A percentile compares a stretch with the other conserved stretches of the same genome.
Evolutionary conservation across 75 land plant species (phyloP).

Genomic region (Ceratopteris richardii): DNA sequence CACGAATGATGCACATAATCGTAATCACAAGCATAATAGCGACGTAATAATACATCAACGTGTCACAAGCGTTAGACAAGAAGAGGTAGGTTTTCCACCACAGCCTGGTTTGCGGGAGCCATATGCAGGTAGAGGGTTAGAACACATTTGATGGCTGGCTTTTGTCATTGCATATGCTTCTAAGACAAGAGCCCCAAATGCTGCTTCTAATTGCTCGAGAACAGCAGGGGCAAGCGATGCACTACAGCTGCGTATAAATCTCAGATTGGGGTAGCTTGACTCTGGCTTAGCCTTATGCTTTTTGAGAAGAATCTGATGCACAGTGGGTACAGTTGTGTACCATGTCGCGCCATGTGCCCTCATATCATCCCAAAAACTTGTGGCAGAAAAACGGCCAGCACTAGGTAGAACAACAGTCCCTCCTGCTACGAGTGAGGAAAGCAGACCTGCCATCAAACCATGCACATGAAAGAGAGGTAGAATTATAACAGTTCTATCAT

Average conservation of each 20-base stretch:
- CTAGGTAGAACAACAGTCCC: constrained; percentile 75
- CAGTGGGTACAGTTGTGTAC: constrained; percentile 97
- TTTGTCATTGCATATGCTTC: no score
- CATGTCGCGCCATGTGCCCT: constrained; percentile 51
- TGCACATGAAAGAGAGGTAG: constrained; percentile 94
- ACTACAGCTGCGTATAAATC: no score
- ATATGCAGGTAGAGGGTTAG: no score
- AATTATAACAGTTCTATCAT: constrained; percentile 74
- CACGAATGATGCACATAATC: no score
- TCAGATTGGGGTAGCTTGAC: no score
- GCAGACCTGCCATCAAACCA: constrained; percentile 64
- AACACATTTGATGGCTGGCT: no score
- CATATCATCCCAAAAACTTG: constrained; percentile 87
- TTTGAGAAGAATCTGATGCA: constrained; percentile 75
- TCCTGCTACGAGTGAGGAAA: constrained; percentile 60
- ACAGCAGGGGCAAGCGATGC: no score
- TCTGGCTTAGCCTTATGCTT: not conserved
- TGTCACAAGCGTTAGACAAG: no score
- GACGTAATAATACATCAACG: no score
- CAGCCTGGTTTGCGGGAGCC: constrained; percentile 78
- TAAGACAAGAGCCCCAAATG: constrained; percentile 85
- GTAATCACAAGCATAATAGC: no score
- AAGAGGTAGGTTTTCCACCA: constrained; percentile 73
- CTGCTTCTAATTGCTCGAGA: constrained; percentile 52
- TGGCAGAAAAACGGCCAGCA: constrained; percentile 87